Base-by-base conservation (phyloP, 2,329 filamentous ascomycete genomes). In the Rugonectria rugulosa region DNA sequence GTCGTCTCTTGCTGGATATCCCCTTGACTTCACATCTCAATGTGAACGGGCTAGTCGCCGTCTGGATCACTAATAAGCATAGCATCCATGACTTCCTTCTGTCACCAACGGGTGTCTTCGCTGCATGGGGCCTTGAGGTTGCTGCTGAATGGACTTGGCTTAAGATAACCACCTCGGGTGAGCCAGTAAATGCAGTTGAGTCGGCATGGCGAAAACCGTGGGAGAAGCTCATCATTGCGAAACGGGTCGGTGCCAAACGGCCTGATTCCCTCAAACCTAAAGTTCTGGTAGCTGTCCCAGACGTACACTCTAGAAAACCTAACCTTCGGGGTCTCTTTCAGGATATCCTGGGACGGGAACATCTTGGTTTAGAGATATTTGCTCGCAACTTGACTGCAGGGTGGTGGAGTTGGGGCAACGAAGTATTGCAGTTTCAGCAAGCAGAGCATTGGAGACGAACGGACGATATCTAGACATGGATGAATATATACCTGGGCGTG, bases 371-470 rank as follows among this genome's bases (percentile, higher is more conserved):
- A n/a, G 91, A 95, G 72, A 78, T 93, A 2, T 95, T 94, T 74
- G 88, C 90, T 2, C 80, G 91, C 52, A 86, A 89, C 68, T 73
- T 92, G 38, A 91, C 90, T 2, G 81, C 85, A 7, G 88, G 88
- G 0, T 94, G 91, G 90, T 90, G 87, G 82, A 83, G 83, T 23
- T 93, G 89, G 89, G 91, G 91, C 3, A 81, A 92, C 63, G 87
- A 94, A 65, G 87, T 84, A 8, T 71, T 91, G 53, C 84, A 83
- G 57, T 92, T 89, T 64, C 91, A 93, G 67, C 79, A 81, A 56
- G 71, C 79, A 6, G 75, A 80, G 31, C 73, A 80, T 64, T 88
- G 84, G 84, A 49, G 24, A 11, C 49, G 42, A 46, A 58, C 58
- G 56, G 53, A 60, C 42, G 47, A 57, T 48, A 38, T 54, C 23